Base-by-base conservation (phyloP, 2,329 filamentous ascomycete genomes). In the Colletotrichum somersetense region DNA sequence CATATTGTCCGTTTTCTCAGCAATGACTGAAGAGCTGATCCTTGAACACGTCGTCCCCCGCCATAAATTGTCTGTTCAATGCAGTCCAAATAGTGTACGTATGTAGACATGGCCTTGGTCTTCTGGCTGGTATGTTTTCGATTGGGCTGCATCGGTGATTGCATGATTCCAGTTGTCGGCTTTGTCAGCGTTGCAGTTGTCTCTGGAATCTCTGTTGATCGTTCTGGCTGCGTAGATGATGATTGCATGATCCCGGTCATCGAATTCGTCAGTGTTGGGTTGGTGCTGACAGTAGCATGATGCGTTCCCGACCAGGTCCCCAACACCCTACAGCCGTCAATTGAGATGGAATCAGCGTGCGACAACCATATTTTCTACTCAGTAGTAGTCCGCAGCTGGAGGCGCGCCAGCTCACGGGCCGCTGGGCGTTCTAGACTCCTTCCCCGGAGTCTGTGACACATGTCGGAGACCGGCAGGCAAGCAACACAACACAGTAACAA, bases 1-100 rank as follows among this genome's bases (percentile, higher is more conserved):
- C 65, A 69, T 63, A 62, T 68, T n/a, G 14, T 5, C 26, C 53
- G 35, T 30, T 44, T 53, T 42, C 44, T 12, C 38, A 26, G 18
- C 26, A 35, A 33, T 48, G 62, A 35, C 52, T 53, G 26, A 42
- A 16, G 30, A 58, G 10, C 23, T 62, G 35, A 69, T 42, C 53
- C 61, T 44, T 33, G 61, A 35, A 38, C 66, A 16, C 5, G 23
- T 6, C 42, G 18, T 33, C 52, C 42, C 18, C 53, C n/a, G 20
- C 30, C 33, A 40, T 20, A n/a, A 33, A 26, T 57, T 18, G 8
- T 8, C 48, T 55, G 44, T 61, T 56, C 53, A 53, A 56, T 56
- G 30, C 57, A 30, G 53, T 26, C 14, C 26, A 55, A 44, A 50
- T 42, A 44, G 58, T n/a, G 6, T n/a, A 44, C 3, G 38, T 14